These are phyloP conservation scores for Pythium volutum DNA, from an alignment of 352 stramenopile species.

Conservation along the genomic window DNA sequence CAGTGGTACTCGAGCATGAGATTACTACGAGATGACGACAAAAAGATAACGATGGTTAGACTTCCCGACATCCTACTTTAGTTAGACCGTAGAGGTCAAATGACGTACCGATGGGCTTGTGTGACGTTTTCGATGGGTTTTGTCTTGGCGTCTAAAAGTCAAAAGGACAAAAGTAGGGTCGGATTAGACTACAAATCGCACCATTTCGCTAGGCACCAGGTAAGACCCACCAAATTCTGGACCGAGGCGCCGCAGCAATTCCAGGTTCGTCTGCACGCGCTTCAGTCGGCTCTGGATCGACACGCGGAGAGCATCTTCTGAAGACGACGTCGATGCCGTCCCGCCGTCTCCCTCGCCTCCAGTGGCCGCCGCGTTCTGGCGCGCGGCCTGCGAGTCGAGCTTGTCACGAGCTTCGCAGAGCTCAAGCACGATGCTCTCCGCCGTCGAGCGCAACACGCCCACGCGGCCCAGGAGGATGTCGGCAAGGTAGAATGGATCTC, in stretches of 20 bases:
- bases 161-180: not conserved
- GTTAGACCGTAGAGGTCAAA: not conserved
- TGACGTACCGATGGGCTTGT: slow-evolving; percentile 64
- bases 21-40: slow-evolving; percentile 34
- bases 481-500: slow-evolving; percentile 84
- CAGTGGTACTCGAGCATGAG: slow-evolving; percentile 89
- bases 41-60: not conserved
- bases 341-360: slow-evolving; percentile 9
- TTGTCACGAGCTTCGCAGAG: slow-evolving; percentile 71
- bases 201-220: not conserved
- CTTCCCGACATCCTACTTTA: not conserved
- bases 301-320: slow-evolving; percentile 67
- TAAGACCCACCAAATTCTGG: slow-evolving; percentile 69
- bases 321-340: slow-evolving; percentile 1
- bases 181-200: not conserved
- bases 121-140: slow-evolving; percentile 84
- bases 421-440: slow-evolving; percentile 84
- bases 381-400: slow-evolving; percentile 38
- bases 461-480: slow-evolving; percentile 83
- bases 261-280: slow-evolving; percentile 85
- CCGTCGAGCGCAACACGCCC: slow-evolving; percentile 77
- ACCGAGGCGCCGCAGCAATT: slow-evolving; percentile 78
- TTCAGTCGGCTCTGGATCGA: slow-evolving; percentile 84
- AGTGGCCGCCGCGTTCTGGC: slow-evolving; percentile 11
- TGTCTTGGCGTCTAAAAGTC: slow-evolving; percentile 68